These are phyloP conservation scores for Leishmania tropica DNA, from an alignment of 208 protist species.

Conservation along the genomic window DNA sequence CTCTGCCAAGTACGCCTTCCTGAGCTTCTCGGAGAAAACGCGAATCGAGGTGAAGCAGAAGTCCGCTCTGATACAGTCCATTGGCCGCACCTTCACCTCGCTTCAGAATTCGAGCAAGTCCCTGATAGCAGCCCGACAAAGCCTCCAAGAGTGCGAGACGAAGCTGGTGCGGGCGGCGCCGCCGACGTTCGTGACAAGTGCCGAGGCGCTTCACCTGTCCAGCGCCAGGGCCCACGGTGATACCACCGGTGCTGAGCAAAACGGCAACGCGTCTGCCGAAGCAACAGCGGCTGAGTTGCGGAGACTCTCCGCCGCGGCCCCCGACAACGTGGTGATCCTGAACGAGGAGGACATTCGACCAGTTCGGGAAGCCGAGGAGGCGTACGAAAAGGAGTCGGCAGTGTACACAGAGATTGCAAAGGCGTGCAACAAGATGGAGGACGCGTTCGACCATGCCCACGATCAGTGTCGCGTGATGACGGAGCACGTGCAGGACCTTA, in stretches of 20 bases:
- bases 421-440: slow-evolving; percentile 33
- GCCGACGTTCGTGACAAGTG: slow-evolving; percentile 45
- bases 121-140: slow-evolving; percentile 9
- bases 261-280: not conserved
- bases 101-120: slow-evolving; percentile 35
- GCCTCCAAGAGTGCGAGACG: slow-evolving; percentile 40
- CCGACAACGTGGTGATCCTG: slow-evolving; percentile 32
- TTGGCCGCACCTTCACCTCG: slow-evolving; percentile 49
- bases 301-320: not conserved
- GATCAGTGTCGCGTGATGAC: slow-evolving; percentile 43
- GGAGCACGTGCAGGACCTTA: slow-evolving; percentile 44
- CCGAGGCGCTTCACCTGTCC: slow-evolving; percentile 22
- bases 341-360: slow-evolving; percentile 40
- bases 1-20: slow-evolving; percentile 71
- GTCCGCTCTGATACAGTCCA: slow-evolving; percentile 51
- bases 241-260: slow-evolving; percentile 6
- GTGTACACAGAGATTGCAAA: slow-evolving; percentile 18
- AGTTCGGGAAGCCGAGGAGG: slow-evolving; percentile 46
- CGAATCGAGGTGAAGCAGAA: slow-evolving; percentile 78
- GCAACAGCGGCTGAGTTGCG: not conserved
- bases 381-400: slow-evolving; percentile 30
- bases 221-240: not conserved
- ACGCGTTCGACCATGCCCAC: slow-evolving; percentile 24
- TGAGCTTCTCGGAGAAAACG: slow-evolving; percentile 71
- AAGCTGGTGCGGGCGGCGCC: slow-evolving; percentile 46